A percentile compares a stretch with the other conserved stretches of the same genome.
These are phyloP conservation scores for Poronia punctata DNA, from an alignment of 495 filamentous ascomycete genomes.

Conservation along the genomic window DNA sequence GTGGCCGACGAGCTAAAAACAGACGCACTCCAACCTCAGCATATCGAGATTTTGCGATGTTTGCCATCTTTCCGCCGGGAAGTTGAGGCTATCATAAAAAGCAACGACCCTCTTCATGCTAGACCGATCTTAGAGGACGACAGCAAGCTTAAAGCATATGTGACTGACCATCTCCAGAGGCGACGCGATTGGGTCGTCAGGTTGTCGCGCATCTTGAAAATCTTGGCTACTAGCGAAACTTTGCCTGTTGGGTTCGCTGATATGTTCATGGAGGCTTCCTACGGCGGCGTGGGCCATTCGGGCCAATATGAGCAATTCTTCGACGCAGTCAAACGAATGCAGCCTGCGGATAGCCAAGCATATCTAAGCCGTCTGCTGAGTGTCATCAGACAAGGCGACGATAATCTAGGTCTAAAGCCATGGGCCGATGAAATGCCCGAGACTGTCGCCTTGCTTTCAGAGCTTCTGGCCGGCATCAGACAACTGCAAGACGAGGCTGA, in stretches of 20 bases:
- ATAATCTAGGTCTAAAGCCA: slow-evolving; percentile 28
- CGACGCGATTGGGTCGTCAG: slow-evolving; percentile 13
- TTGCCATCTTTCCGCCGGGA: slow-evolving; percentile 67
- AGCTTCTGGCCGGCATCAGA: slow-evolving; percentile 33
- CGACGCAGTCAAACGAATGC: slow-evolving; percentile 35
- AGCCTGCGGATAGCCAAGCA: slow-evolving; percentile 31
- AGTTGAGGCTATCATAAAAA: slow-evolving; percentile 35
- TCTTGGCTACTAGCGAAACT: slow-evolving; percentile 10
- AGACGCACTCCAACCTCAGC: slow-evolving; percentile 44
- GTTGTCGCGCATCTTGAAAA: slow-evolving; percentile 19
- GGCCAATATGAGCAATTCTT: slow-evolving; percentile 23
- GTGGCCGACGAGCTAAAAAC: slow-evolving; percentile 32
- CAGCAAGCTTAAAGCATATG: slow-evolving; percentile 17
- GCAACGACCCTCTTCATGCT: slow-evolving; percentile 25
- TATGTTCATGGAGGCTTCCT: slow-evolving; percentile 33
- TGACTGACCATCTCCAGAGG: slow-evolving; percentile 15
- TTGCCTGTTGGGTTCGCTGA: slow-evolving; percentile 24
- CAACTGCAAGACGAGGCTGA: slow-evolving; percentile 34
- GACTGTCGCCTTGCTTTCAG: slow-evolving; percentile 26
- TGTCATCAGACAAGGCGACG: slow-evolving; percentile 31
- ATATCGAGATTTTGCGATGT: slow-evolving; percentile 70
- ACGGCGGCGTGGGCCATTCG: slow-evolving; percentile 25
- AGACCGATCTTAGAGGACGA: slow-evolving; percentile 36
- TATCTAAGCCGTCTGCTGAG: slow-evolving; percentile 27
- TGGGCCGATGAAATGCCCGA: slow-evolving; percentile 29